Conservation (phyloP, 2,329 filamentous ascomycete genomes). For the Microdochium trichocladiopsis region DNA sequence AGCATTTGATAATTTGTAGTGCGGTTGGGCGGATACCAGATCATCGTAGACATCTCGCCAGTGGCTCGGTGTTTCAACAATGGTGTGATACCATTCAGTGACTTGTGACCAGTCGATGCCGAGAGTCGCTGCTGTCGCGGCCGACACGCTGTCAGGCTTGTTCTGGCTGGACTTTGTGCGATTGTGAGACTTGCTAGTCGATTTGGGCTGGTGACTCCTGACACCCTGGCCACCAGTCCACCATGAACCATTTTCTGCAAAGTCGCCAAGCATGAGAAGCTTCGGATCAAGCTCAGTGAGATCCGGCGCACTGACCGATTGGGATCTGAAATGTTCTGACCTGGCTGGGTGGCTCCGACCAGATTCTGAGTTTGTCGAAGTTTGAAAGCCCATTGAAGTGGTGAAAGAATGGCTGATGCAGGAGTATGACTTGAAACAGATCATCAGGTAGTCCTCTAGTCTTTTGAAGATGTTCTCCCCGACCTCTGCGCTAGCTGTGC, state of each 20-base stretch:
- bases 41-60: conserved; percentile 58
- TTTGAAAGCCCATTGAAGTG: conserved; percentile 19
- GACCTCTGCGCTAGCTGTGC: no score
- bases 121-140: conserved; percentile 54
- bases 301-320: background rate
- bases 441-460: conserved; percentile 70
- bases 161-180: background rate
- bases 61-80: conserved; percentile 59
- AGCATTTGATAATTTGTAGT: conserved; percentile 21
- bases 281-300: conserved; percentile 67
- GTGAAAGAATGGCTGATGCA: conserved; percentile 71
- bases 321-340: conserved; percentile 13
- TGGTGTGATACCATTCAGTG: conserved; percentile 64
- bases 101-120: conserved; percentile 70
- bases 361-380: conserved; percentile 30
- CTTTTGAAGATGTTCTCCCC: conserved; percentile 60
- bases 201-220: conserved; percentile 13
- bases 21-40: conserved; percentile 30
- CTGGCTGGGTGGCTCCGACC: conserved; percentile 22
- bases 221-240: conserved; percentile 57
- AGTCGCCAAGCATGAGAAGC: conserved; percentile 63
- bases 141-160: conserved; percentile 10
- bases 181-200: conserved; percentile 18
- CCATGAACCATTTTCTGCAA: conserved; percentile 78
- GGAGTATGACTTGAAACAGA: conserved; percentile 61